Percentiles rank a stretch among this genome's conserved stretches.
These are phyloP conservation scores for Cenchrus fungigraminus DNA, from an alignment of 176 grass and related monocot genomes.

Conservation along the genomic window DNA sequence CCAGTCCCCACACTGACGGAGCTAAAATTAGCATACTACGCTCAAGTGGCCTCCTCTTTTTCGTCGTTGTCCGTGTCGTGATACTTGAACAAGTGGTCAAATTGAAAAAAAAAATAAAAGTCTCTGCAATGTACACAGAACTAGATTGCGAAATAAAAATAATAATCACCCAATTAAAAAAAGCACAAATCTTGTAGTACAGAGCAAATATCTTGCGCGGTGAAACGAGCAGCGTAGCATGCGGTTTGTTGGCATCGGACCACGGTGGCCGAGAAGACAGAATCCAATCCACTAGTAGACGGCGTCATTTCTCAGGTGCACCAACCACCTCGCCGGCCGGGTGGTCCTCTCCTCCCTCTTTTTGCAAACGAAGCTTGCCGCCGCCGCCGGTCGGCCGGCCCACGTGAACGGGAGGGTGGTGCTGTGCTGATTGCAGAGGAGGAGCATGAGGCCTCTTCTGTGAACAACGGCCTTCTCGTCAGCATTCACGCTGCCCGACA, in stretches of 20 bases:
- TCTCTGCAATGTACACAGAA: too few relatives aligned
- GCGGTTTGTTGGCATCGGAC: neutral
- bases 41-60: too few relatives aligned
- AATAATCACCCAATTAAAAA: too few relatives aligned
- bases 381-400: slow-evolving; percentile 14
- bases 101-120: too few relatives aligned
- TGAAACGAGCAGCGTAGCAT: too few relatives aligned
- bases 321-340: slow-evolving; percentile 8
- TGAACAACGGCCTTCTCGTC: neutral
- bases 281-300: slow-evolving; percentile 23
- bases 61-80: too few relatives aligned
- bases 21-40: neutral
- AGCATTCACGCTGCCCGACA: slow-evolving; percentile 1
- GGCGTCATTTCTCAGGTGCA: slow-evolving; percentile 33
- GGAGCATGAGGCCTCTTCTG: neutral
- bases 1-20: neutral
- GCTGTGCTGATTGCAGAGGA: too few relatives aligned
- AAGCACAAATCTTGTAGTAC: too few relatives aligned
- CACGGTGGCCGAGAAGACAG: neutral
- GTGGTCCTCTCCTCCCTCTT: neutral
- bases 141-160: too few relatives aligned
- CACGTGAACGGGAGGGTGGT: slow-evolving; percentile 1
- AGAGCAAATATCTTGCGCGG: too few relatives aligned
- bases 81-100: too few relatives aligned
- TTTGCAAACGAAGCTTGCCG: neutral